Conservation (phyloP, 2,329 filamentous ascomycete genomes). For the Talaromyces sp. region DNA sequence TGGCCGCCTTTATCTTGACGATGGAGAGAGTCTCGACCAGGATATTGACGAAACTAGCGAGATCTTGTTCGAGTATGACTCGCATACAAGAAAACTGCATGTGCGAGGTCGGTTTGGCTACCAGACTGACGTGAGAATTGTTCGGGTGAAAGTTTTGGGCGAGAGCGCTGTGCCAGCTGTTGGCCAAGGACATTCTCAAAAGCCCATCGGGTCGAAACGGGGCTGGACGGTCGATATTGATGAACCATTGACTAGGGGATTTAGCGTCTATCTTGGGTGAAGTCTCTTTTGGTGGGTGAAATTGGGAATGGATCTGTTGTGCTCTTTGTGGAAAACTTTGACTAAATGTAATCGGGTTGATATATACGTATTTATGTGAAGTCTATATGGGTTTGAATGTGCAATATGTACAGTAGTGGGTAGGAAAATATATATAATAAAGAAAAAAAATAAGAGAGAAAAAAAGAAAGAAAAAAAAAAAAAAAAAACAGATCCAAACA, state of each 20-base stretch:
- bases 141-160: constrained; percentile 29
- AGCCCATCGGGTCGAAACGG: not conserved
- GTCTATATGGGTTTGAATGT: not conserved
- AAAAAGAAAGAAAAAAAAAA: not conserved
- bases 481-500: not conserved
- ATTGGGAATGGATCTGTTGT: not conserved
- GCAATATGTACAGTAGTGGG: not conserved
- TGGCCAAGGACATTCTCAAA: not conserved
- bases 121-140: constrained; percentile 22
- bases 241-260: not conserved
- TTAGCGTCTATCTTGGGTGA: constrained; percentile 6
- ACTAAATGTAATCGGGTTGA: not conserved
- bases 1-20: constrained; percentile 9
- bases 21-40: constrained; percentile 9
- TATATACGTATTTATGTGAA: not conserved
- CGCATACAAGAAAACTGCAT: constrained; percentile 42
- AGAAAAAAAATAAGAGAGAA: not conserved
- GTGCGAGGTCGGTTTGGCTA: constrained; percentile 25
- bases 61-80: constrained; percentile 51
- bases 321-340: not conserved
- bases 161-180: not conserved
- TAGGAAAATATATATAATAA: not conserved
- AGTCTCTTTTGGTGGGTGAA: not conserved
- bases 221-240: not conserved
- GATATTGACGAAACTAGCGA: constrained; percentile 46